These are phyloP conservation scores for Dactylonectria estremocensis DNA, from an alignment of 2,329 filamentous ascomycete genomes.

Conservation along the genomic window DNA sequence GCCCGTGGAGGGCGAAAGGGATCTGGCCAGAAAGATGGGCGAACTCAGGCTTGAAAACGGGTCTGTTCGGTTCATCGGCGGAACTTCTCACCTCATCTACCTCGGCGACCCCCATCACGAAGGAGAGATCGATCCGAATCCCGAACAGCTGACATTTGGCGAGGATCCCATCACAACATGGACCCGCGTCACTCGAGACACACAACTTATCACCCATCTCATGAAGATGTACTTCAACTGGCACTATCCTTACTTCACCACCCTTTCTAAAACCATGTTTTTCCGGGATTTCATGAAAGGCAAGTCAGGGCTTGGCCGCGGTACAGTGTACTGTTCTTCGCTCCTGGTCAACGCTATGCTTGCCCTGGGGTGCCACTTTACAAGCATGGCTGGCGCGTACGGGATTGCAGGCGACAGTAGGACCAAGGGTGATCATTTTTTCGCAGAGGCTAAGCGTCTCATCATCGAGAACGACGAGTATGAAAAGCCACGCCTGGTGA, in stretches of 20 bases:
- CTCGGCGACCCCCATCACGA: constrained; percentile 67
- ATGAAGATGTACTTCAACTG: constrained; percentile 99
- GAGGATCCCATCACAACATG: constrained; percentile 86
- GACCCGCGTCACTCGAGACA: constrained; percentile 88
- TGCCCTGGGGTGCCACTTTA: constrained; percentile 94
- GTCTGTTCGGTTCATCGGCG: constrained; percentile 90
- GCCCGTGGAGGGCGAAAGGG: constrained; percentile 75
- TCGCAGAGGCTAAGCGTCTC: constrained; percentile 90
- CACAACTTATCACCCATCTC: constrained; percentile 85
- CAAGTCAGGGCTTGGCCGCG: constrained; percentile 67
- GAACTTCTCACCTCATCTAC: constrained; percentile 94
- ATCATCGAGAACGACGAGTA: constrained; percentile 95
- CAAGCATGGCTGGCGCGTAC: constrained; percentile 80
- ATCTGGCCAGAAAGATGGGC: constrained; percentile 93
- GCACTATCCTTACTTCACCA: constrained; percentile 98
- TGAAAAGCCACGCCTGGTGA: constrained; percentile 88
- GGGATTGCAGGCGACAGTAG: constrained; percentile 80
- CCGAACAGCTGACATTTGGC: constrained; percentile 64
- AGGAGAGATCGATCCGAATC: constrained; percentile 58
- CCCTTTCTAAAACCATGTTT: constrained; percentile 88
- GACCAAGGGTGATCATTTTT: constrained; percentile 96
- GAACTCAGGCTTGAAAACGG: constrained; percentile 90
- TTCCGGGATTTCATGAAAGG: constrained; percentile 87
- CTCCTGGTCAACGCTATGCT: constrained; percentile 95
- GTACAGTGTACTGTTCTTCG: constrained; percentile 86